These are phyloP conservation scores for Spiraea crenata DNA, from an alignment of 331 rosid species.

Conservation along the genomic window DNA sequence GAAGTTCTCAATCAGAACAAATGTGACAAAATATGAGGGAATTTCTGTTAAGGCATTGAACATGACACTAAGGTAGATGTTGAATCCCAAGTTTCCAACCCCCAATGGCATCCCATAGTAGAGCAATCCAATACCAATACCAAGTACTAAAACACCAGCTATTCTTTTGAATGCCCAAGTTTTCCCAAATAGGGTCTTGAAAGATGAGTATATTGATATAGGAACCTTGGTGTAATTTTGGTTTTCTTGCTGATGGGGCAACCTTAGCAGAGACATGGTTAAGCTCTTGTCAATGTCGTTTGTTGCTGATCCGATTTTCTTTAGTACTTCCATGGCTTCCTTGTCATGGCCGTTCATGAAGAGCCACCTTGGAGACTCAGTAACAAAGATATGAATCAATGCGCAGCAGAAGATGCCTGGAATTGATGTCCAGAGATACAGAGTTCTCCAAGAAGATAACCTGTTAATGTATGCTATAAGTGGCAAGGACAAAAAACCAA, in stretches of 20 bases:
- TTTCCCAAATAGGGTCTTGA: neutral
- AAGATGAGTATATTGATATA: neutral
- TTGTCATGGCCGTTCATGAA: neutral
- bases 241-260: too few species aligned
- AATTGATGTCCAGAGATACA: neutral
- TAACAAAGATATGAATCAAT: neutral
- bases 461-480: neutral
- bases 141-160: neutral
- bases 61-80: neutral
- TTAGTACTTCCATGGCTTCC: neutral
- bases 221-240: too few species aligned
- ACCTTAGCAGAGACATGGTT: too few species aligned
- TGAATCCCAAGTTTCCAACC: neutral
- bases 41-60: neutral
- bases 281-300: too few species aligned
- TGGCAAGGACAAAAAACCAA: neutral
- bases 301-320: neutral
- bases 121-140: neutral
- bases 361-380: neutral
- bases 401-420: neutral
- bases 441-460: neutral
- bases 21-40: neutral
- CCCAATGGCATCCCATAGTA: slow-evolving; percentile 5
- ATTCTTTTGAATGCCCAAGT: neutral
- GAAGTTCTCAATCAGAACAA: neutral